Evolutionary conservation across 164 flowering plant genomes (phyloP).

Genomic region (Malania oleifera): DNA sequence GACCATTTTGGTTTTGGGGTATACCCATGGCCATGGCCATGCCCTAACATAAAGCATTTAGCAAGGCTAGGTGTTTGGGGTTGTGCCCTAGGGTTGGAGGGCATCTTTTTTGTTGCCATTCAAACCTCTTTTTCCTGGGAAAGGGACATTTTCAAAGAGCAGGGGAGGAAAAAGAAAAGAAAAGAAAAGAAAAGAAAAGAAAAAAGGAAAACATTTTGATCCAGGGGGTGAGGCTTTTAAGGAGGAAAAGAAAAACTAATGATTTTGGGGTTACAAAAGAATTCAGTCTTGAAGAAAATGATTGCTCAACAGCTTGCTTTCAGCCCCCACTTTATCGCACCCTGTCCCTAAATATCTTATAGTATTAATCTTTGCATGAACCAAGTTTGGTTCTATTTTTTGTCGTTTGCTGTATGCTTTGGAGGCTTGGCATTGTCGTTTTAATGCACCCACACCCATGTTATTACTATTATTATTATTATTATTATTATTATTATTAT

Average conservation of each 20-base stretch:
- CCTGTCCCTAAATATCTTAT: too few relatives aligned
- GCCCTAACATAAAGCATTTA: too few relatives aligned
- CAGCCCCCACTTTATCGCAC: neutral
- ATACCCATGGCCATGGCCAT: too few relatives aligned
- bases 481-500: too few relatives aligned
- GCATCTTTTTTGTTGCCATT: conserved; percentile 17
- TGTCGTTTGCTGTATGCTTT: too few relatives aligned
- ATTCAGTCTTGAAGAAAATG: conserved; percentile 13
- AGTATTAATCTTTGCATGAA: too few relatives aligned
- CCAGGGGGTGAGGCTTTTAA: conserved; percentile 21
- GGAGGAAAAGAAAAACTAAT: conserved; percentile 10
- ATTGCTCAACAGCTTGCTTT: conserved; percentile 13
- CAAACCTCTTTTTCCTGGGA: conserved; percentile 14
- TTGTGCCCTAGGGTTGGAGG: conserved; percentile 7
- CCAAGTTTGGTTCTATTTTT: too few relatives aligned
- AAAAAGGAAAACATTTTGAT: conserved; percentile 2
- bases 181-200: conserved; percentile 9
- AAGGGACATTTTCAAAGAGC: conserved; percentile 8
- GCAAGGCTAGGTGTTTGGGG: neutral
- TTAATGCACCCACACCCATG: too few relatives aligned
- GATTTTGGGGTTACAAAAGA: conserved; percentile 23
- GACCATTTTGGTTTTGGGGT: too few relatives aligned
- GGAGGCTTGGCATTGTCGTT: too few relatives aligned
- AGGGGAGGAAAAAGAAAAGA: conserved; percentile 4
- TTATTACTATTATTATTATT: too few relatives aligned